phyloP scores from a whole-genome alignment of 2,329 filamentous ascomycete genomes.

The Colletotrichum truncatum region DNA sequence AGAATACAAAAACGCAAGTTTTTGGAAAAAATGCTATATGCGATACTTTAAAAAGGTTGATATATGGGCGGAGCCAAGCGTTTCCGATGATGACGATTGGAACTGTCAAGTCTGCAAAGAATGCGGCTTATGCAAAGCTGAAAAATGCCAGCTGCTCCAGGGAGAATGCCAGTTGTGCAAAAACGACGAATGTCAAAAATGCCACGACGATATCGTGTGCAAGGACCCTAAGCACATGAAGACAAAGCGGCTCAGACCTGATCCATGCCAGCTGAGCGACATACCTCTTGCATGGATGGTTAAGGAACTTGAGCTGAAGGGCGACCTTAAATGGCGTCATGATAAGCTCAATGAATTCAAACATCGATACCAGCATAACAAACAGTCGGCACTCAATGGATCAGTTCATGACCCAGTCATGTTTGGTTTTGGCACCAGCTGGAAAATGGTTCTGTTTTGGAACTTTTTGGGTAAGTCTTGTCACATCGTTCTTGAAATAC shows the following conservation, averaged over 20 bases:
- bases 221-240: neutral
- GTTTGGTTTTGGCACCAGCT: slow-evolving; percentile 45
- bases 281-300: slow-evolving; percentile 63
- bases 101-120: neutral
- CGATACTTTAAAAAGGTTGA: too few species aligned
- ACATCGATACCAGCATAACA: slow-evolving; percentile 30
- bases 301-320: slow-evolving; percentile 49
- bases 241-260: slow-evolving; percentile 13
- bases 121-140: neutral
- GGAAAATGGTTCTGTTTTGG: slow-evolving; percentile 50
- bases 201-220: neutral
- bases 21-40: too few species aligned
- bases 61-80: too few species aligned
- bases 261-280: slow-evolving; percentile 55
- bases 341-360: slow-evolving; percentile 38
- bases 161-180: neutral
- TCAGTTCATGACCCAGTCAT: slow-evolving; percentile 49
- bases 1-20: too few species aligned
- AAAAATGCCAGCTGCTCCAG: neutral
- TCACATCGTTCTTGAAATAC: neutral
- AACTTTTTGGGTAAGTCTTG: slow-evolving; percentile 51
- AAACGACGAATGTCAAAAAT: neutral
- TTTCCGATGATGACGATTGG: too few species aligned
- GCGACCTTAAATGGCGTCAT: slow-evolving; percentile 46
- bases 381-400: slow-evolving; percentile 40